A percentile compares a stretch with the other conserved stretches of the same genome.
Evolutionary conservation across 352 stramenopile species (phyloP).

Genomic region (Phytophthora hibernalis): DNA sequence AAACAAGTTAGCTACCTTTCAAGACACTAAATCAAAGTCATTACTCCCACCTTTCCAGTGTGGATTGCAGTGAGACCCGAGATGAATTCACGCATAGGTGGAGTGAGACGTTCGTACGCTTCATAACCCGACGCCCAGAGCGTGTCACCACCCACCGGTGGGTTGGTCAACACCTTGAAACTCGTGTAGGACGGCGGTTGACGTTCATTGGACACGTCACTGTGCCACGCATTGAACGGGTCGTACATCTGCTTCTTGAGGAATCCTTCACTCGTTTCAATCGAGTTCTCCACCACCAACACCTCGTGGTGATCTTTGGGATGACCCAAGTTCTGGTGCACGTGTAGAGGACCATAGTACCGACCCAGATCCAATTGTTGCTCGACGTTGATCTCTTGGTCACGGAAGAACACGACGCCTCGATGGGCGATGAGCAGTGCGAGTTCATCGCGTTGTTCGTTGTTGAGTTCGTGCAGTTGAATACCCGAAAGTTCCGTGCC

Average conservation of each 20-base stretch:
- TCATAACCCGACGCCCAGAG: slow-evolving; percentile 54
- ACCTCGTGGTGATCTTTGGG: slow-evolving; percentile 14
- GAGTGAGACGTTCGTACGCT: slow-evolving; percentile 54
- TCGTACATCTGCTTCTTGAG: slow-evolving; percentile 37
- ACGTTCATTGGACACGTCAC: slow-evolving; percentile 46
- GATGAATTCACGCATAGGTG: slow-evolving; percentile 40
- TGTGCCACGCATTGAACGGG: slow-evolving; percentile 44
- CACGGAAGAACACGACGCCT: slow-evolving; percentile 22
- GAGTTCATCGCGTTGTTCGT: slow-evolving; percentile 19
- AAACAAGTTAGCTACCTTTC: neutral
- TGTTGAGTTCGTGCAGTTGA: slow-evolving; percentile 17
- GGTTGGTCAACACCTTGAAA: slow-evolving; percentile 40
- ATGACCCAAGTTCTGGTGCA: slow-evolving; percentile 25
- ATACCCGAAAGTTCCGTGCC: slow-evolving; percentile 14
- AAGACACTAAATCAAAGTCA: neutral
- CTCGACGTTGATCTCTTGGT: slow-evolving; percentile 22
- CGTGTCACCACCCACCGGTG: slow-evolving; percentile 46
- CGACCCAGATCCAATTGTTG: slow-evolving; percentile 18
- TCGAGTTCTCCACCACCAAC: slow-evolving; percentile 19
- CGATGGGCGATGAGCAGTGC: slow-evolving; percentile 16
- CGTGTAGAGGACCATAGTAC: slow-evolving; percentile 22
- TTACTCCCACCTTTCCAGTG: slow-evolving; percentile 38
- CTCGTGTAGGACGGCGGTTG: slow-evolving; percentile 34
- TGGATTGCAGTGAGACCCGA: slow-evolving; percentile 52
- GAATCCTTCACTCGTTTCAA: slow-evolving; percentile 12